phyloP scores from a whole-genome alignment of 306 rosid genomes.

The Biancaea sappan region DNA sequence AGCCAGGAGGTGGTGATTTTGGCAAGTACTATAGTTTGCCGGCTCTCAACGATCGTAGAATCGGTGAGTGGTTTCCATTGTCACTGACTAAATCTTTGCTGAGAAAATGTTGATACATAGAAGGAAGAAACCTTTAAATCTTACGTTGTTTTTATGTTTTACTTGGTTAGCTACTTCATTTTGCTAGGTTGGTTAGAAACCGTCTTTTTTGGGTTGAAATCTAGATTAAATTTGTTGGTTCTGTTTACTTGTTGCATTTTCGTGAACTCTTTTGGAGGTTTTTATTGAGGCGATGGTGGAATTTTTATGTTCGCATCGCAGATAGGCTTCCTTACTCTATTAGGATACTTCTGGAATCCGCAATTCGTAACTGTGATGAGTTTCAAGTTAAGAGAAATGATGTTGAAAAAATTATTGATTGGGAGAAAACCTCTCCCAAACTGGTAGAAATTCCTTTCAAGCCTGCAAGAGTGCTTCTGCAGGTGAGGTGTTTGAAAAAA shows the following conservation, averaged over 20 bases:
- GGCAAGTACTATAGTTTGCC: constrained; percentile 94
- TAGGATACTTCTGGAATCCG: constrained; percentile 91
- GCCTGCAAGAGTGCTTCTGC: constrained; percentile 95
- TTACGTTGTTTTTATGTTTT: background rate
- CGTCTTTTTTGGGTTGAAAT: constrained; percentile 7
- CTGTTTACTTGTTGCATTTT: constrained; percentile 5
- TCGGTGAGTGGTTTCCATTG: constrained; percentile 55
- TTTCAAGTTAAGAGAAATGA: constrained; percentile 83
- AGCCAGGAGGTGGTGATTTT: constrained; percentile 81
- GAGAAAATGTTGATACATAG: constrained; percentile 21
- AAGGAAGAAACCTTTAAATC: background rate
- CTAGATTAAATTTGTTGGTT: constrained; percentile 14
- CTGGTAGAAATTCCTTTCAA: constrained; percentile 94
- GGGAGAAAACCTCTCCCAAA: constrained; percentile 84
- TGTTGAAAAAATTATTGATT: constrained; percentile 87
- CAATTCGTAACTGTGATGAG: constrained; percentile 95
- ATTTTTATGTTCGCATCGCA: constrained; percentile 43
- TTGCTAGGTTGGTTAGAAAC: background rate
- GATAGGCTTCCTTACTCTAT: constrained; percentile 92
- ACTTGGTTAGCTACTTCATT: background rate
- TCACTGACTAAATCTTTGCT: constrained; percentile 20
- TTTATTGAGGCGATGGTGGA: constrained; percentile 11
- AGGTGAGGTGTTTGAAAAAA: constrained; percentile 51
- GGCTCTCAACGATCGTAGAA: constrained; percentile 86
- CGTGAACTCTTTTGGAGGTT: background rate